Percentiles rank a stretch among this genome's conserved stretches.
Conservation (phyloP, 73 alveolate species). For the Paramecium pentaurelia region DNA sequence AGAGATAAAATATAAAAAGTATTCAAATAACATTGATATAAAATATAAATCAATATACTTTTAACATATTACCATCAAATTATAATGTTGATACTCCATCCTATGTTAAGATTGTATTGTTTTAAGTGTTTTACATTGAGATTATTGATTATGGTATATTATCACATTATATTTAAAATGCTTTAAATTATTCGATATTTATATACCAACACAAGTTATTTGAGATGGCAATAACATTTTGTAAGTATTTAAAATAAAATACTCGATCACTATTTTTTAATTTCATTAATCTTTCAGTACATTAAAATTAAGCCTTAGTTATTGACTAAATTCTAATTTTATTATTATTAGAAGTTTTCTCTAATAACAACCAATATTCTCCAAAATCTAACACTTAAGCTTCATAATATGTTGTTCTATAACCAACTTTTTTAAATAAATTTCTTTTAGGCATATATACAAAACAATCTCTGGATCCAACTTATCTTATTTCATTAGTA, state of each 20-base stretch:
- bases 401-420: background rate
- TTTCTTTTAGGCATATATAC: background rate
- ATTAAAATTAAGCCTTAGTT: background rate
- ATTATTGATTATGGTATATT: background rate
- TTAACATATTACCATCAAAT: constrained; percentile 7
- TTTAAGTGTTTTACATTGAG: background rate
- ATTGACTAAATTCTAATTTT: background rate
- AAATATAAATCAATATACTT: background rate
- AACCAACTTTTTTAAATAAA: background rate
- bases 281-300: background rate
- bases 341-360: background rate
- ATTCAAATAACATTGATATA: background rate
- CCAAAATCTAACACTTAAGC: background rate
- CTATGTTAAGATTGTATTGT: background rate
- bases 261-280: background rate
- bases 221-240: background rate
- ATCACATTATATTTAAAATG: background rate
- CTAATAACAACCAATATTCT: background rate
- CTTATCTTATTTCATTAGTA: background rate
- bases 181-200: constrained; percentile 4
- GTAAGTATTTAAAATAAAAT: background rate
- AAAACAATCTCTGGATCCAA: constrained; percentile 4
- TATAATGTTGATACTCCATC: background rate
- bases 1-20: background rate
- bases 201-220: background rate